phyloP scores from a whole-genome alignment of 345 rosid species.

The Pseudoturritis turrita region DNA sequence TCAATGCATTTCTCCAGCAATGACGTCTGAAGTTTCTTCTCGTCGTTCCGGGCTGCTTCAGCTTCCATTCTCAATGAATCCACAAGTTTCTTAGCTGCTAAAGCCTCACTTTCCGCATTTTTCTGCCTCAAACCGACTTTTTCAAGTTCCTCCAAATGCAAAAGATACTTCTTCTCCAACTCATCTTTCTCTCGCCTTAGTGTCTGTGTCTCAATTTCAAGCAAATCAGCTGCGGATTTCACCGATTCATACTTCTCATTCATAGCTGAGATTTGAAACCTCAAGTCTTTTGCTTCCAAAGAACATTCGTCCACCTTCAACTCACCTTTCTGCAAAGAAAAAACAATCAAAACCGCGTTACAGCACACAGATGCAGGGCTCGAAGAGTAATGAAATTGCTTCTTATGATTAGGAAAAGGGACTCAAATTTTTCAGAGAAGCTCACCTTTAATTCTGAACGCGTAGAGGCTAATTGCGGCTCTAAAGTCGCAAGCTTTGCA shows the following conservation, averaged over 20 bases:
- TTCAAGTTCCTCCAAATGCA: conserved; percentile 30
- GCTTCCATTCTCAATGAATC: conserved; percentile 31
- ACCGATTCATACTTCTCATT: conserved; percentile 25
- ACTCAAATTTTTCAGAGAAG: neutral
- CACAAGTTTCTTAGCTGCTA: conserved; percentile 18
- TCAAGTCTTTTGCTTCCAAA: conserved; percentile 29
- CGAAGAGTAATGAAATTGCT: neutral
- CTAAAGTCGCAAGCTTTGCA: conserved; percentile 35
- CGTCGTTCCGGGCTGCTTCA: conserved; percentile 22
- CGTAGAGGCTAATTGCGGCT: conserved; percentile 24
- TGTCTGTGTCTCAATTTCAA: conserved; percentile 26
- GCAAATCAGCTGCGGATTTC: conserved; percentile 24
- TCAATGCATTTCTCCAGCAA: conserved; percentile 28
- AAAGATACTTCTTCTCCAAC: conserved; percentile 29
- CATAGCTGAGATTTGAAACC: conserved; percentile 29
- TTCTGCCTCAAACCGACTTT: conserved; percentile 25
- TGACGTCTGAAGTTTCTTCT: conserved; percentile 26
- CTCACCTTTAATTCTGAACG: conserved; percentile 38
- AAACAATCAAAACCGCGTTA: neutral
- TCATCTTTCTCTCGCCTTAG: conserved; percentile 31
- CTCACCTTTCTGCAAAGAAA: conserved; percentile 33
- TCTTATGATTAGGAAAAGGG: neutral
- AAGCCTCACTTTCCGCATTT: conserved; percentile 24
- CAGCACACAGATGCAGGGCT: neutral
- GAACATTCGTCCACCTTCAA: conserved; percentile 29